Conservation (phyloP, 257 asterid genomes). For the Salvia splendens region DNA sequence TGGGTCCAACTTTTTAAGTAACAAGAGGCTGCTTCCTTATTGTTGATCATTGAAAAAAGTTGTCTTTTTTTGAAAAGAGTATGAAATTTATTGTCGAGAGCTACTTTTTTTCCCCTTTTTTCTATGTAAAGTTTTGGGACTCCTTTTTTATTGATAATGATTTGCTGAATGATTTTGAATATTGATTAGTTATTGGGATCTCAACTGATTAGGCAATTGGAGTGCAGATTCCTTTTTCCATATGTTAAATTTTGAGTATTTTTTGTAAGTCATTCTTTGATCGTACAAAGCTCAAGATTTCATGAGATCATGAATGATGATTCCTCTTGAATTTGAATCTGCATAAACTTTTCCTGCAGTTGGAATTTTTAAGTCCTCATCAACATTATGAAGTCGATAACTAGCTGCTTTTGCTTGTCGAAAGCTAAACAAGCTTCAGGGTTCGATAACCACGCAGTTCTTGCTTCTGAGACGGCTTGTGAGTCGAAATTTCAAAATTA, state of each 20-base stretch:
- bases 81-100: slow-evolving; percentile 2
- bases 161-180: neutral
- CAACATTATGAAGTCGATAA: slow-evolving; percentile 43
- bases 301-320: neutral
- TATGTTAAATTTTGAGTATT: neutral
- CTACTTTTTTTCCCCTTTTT: neutral
- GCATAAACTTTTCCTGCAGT: slow-evolving; percentile 25
- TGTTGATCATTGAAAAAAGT: slow-evolving; percentile 22
- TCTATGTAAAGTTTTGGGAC: neutral
- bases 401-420: slow-evolving; percentile 53
- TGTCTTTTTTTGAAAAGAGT: neutral
- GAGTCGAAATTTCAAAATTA: slow-evolving; percentile 34
- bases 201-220: neutral
- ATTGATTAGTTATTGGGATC: neutral
- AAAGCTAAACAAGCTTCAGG: slow-evolving; percentile 39
- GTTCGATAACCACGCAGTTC: slow-evolving; percentile 43
- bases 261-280: neutral
- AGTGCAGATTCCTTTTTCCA: too few species aligned
- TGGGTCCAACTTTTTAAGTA: slow-evolving; percentile 23
- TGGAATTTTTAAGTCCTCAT: slow-evolving; percentile 12
- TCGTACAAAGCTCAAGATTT: neutral
- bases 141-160: neutral
- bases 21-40: slow-evolving; percentile 10
- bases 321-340: slow-evolving; percentile 12
- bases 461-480: slow-evolving; percentile 82